Base-by-base conservation (phyloP, 371 early-diverging fungal species). In the Mucor indicus region DNA sequence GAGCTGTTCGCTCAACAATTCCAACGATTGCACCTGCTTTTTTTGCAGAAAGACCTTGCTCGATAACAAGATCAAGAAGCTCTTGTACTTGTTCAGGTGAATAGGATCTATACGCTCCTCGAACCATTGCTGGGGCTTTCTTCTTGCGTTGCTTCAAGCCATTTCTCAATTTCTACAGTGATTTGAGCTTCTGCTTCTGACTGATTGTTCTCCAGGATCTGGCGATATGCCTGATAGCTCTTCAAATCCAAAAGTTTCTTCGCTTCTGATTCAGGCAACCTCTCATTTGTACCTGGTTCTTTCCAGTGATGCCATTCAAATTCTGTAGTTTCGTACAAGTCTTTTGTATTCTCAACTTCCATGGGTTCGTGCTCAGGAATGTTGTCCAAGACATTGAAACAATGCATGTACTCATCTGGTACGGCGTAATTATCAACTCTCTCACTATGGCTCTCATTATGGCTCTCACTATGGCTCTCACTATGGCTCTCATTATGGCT, bases 321-420 rank as follows among this genome's bases (percentile, higher is more conserved):
- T n/a, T 19, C 17, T 13, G 23, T 24, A 13, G 43, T 37, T 47
- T 53, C 21, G 35, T 42, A 47, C 30, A 39, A 41, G 29, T 36
- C 48, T 13, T 17, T 29, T 20, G 21, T 22, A 15, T 27, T 41
- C 19, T 27, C 33, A 27, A 5, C 31, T 27, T 45, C 45, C 49
- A 48, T 48, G 15, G 50, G 44, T 11, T 31, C 44, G 15, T 21
- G 24, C 20, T 43, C 38, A 3, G 15, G 22, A 25, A 56, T 56
- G 12, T 50, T 50, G 16, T 56, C 46, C 9, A 35, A 11, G 24
- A 50, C 16, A 11, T 57, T 57, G 32, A 57, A 50, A 21, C 57
- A 57, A 23, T 57, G 50, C 57, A 57, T 57, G 20, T 40, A 50
- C 23, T 57, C 50, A 17, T 15, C 6, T 12, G 57, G 57, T 8